These are phyloP conservation scores for Aspergillus haitiensis DNA, from an alignment of 495 filamentous ascomycete genomes.

Conservation along the genomic window DNA sequence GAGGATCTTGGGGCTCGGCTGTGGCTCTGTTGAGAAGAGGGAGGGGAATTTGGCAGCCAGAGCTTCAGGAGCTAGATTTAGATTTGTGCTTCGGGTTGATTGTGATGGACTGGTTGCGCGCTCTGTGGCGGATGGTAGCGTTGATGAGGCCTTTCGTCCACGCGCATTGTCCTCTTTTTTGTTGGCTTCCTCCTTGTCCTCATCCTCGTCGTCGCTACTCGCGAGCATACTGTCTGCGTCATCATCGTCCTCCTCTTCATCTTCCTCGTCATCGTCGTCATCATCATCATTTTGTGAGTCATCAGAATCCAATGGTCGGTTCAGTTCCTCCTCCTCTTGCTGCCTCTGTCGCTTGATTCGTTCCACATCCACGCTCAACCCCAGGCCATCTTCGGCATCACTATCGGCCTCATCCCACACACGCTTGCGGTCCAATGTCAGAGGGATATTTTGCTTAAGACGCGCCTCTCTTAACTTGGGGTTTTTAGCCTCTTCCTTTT, in stretches of 20 bases:
- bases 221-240: constrained; percentile 52
- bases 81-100: constrained; percentile 68
- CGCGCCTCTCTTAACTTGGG: constrained; percentile 72
- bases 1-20: constrained; percentile 70
- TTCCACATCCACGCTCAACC: constrained; percentile 75
- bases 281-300: constrained; percentile 54
- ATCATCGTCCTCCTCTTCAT: constrained; percentile 48
- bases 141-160: constrained; percentile 32
- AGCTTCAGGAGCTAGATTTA: constrained; percentile 68
- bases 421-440: constrained; percentile 84
- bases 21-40: constrained; percentile 66
- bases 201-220: constrained; percentile 45
- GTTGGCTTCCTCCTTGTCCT: constrained; percentile 40
- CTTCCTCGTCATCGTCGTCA: constrained; percentile 51
- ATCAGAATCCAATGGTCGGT: constrained; percentile 37
- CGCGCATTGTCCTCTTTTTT: constrained; percentile 42
- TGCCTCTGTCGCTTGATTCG: constrained; percentile 69
- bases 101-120: constrained; percentile 56
- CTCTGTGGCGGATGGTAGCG: constrained; percentile 52
- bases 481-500: constrained; percentile 81
- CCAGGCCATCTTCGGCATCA: constrained; percentile 59
- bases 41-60: constrained; percentile 75
- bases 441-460: constrained; percentile 72
- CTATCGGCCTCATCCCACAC: constrained; percentile 91
- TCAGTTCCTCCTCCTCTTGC: constrained; percentile 59